Evolutionary conservation across 306 rosid genomes (phyloP), one percentile per base, ranked within the genome.

Genomic region (Trichosanthes truncata): DNA sequence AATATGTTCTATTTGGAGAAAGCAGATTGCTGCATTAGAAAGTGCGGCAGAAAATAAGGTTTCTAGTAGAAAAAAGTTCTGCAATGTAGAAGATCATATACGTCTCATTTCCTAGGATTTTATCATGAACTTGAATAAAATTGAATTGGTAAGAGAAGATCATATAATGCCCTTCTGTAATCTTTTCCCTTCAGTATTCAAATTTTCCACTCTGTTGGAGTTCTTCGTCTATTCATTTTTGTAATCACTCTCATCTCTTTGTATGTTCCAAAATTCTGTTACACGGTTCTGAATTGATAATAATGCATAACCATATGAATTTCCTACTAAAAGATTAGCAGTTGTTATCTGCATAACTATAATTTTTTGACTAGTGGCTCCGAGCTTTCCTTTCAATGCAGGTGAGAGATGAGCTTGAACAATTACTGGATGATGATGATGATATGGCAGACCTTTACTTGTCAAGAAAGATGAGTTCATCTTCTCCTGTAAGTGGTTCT

Each of bases 401-500:
- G 97, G 92, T 92, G 52, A 88, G 97, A 85, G 99, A 95, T 69
- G 99, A 91, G 77, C 97, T 93, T 53, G 99, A 93, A 74, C 99
- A 95, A 84, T 87, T 95, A 80, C 89, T 91, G 81, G 97, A 93
- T 67, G 99, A 95, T 59, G 99, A 95, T 0, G 99, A 93, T 36
- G 97, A 95, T 80, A 93, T 92, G 99, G 97, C 99, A 45, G 99
- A 93, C 78, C 96, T 95, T 40, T 95, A 95, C 89, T 85, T 95
- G 82, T 89, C 97, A 48, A 91, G 99, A 89, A 95, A 95, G 83
- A 79, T 90, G 79, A 86, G 90, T 57, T 79, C 89, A 68, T 82
- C 93, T 82, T 91, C 97, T 56, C 97, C 97, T 51, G 86, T 84
- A 79, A 87, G 94, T 80, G 94, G 83, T 86, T 91, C 89, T n/a